These are phyloP conservation scores for Apiospora hydei DNA, from an alignment of 2,329 filamentous ascomycete species.

Conservation along the genomic window DNA sequence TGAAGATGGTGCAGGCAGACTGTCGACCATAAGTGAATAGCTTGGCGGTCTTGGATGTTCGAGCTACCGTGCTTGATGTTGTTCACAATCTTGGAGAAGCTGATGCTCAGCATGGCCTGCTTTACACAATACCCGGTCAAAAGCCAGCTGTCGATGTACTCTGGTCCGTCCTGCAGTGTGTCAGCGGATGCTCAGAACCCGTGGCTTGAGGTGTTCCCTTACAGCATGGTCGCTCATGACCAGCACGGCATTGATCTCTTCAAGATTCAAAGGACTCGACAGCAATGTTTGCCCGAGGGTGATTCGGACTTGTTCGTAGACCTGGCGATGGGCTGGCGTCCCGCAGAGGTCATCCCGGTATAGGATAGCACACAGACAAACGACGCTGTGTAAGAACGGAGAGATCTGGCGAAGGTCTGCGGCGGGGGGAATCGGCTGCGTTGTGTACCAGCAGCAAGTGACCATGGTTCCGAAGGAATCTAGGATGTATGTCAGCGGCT, in stretches of 20 bases:
- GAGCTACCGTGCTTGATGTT: slow-evolving; percentile 43
- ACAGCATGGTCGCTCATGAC: slow-evolving; percentile 48
- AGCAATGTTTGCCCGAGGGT: slow-evolving; percentile 49
- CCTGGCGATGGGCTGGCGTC: slow-evolving; percentile 42
- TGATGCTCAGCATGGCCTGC: slow-evolving; percentile 52
- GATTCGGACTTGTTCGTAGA: slow-evolving; percentile 48
- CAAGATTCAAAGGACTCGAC: slow-evolving; percentile 48
- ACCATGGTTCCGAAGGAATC: slow-evolving; percentile 40
- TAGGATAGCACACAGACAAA: slow-evolving; percentile 49
- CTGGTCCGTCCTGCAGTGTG: slow-evolving; percentile 37
- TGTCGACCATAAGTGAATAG: slow-evolving; percentile 46
- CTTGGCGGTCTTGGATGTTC: slow-evolving; percentile 43
- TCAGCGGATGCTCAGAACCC: neutral
- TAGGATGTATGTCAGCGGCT: slow-evolving; percentile 23
- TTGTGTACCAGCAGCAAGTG: slow-evolving; percentile 39
- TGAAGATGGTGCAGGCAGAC: slow-evolving; percentile 48
- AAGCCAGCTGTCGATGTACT: slow-evolving; percentile 53
- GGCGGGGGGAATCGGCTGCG: slow-evolving; percentile 36
- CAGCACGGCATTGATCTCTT: slow-evolving; percentile 50
- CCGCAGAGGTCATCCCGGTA: slow-evolving; percentile 42
- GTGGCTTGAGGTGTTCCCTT: slow-evolving; percentile 24
- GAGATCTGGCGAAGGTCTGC: slow-evolving; percentile 47
- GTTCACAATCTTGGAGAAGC: slow-evolving; percentile 49
- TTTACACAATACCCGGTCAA: slow-evolving; percentile 51
- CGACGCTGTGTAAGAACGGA: slow-evolving; percentile 49